These are phyloP conservation scores for Chalaropsis ovoidea DNA, from an alignment of 2,329 filamentous ascomycete species.

Conservation along the genomic window DNA sequence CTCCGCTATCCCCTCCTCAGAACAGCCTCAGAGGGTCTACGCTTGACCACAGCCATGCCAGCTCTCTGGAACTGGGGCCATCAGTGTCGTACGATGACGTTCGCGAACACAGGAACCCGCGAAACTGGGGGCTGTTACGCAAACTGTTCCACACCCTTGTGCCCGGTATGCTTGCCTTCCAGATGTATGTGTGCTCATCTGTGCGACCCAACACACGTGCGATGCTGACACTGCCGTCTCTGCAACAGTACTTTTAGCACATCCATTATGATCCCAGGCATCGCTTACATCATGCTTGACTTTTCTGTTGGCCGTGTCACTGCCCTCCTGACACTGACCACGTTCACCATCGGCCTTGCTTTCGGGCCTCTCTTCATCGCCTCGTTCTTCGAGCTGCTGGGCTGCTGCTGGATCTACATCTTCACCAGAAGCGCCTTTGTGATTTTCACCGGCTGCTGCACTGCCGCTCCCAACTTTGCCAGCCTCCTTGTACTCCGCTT, in stretches of 20 bases:
- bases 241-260: constrained; percentile 41
- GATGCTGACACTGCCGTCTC: not conserved
- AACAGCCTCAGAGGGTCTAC: not conserved
- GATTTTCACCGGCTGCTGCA: constrained; percentile 49
- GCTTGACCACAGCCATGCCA: not conserved
- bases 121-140: constrained; percentile 23
- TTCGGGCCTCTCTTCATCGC: constrained; percentile 51
- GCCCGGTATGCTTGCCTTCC: constrained; percentile 26
- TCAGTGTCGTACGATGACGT: constrained; percentile 21
- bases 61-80: not conserved
- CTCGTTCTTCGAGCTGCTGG: constrained; percentile 49
- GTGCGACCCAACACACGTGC: not conserved
- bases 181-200: constrained; percentile 23
- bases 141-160: constrained; percentile 25
- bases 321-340: constrained; percentile 48
- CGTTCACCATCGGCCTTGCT: constrained; percentile 51
- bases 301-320: constrained; percentile 47
- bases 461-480: constrained; percentile 40
- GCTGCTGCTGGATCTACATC: constrained; percentile 45
- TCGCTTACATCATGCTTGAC: constrained; percentile 38
- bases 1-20: too few relatives aligned
- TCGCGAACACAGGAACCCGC: constrained; percentile 25
- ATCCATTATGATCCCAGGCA: constrained; percentile 44
- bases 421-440: constrained; percentile 39
- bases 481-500: constrained; percentile 47